These are phyloP conservation scores for Cladorrhinum samala DNA, from an alignment of 495 filamentous ascomycete species.

Conservation along the genomic window DNA sequence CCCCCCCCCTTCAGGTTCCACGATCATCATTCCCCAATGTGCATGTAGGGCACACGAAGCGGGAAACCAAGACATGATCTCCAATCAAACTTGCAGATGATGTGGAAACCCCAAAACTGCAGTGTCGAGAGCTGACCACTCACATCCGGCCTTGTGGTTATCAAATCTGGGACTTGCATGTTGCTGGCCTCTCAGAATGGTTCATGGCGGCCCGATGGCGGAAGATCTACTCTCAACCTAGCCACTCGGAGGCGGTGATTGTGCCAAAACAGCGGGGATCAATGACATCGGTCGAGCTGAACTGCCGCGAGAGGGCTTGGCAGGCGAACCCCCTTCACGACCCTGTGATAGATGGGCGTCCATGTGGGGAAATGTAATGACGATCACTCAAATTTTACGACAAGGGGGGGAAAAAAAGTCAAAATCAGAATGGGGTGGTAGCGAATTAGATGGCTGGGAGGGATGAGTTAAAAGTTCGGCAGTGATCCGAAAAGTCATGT, in stretches of 20 bases:
- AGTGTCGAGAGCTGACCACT: not conserved
- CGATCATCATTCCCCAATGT: not conserved
- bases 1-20: not conserved
- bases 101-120: not conserved
- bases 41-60: not conserved
- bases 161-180: slow-evolving; percentile 16
- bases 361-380: no score
- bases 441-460: no score
- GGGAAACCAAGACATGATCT: not conserved
- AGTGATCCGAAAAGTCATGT: no score
- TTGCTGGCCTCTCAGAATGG: not conserved
- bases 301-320: not conserved
- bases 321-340: not conserved
- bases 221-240: slow-evolving; percentile 6
- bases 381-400: no score
- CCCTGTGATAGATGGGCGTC: not conserved
- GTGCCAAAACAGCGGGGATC: not conserved
- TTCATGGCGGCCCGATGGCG: not conserved
- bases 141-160: not conserved
- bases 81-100: slow-evolving; percentile 6
- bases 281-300: not conserved
- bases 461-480: no score
- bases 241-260: not conserved
- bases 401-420: no score
- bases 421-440: no score